Evolutionary conservation across 257 asterid species (phyloP).

Genomic region (Solanum medicagineum): DNA sequence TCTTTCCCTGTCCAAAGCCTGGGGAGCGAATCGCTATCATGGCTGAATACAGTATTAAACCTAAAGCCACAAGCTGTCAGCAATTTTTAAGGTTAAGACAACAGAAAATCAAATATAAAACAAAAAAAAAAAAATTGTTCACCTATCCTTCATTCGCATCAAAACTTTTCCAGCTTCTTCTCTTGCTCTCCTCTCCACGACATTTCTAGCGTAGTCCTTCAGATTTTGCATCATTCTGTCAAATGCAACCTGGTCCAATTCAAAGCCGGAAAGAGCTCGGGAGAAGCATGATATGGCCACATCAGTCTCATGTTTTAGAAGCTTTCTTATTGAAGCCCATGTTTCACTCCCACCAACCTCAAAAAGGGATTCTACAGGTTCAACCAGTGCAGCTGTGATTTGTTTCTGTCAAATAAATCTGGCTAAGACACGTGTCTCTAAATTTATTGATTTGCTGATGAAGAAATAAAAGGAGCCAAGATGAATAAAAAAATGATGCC

Average conservation of each 20-base stretch:
- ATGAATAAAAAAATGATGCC: not conserved
- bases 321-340: conserved; percentile 45
- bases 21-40: conserved; percentile 48
- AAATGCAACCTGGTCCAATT: conserved; percentile 31
- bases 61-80: conserved; percentile 17
- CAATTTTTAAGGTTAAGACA: not conserved
- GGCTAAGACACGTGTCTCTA: not conserved
- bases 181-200: conserved; percentile 47
- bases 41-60: conserved; percentile 42
- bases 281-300: conserved; percentile 23
- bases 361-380: conserved; percentile 43
- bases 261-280: conserved; percentile 31
- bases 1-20: conserved; percentile 73
- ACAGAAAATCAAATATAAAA: not conserved
- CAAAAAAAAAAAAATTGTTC: not conserved
- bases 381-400: conserved; percentile 22
- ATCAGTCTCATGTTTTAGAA: conserved; percentile 38
- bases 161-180: conserved; percentile 55
- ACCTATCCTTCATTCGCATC: conserved; percentile 61
- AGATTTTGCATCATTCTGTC: conserved; percentile 26
- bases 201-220: conserved; percentile 28
- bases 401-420: conserved; percentile 25
- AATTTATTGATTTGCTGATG: not conserved
- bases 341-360: conserved; percentile 40
- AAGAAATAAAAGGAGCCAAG: not conserved